Base-by-base conservation (phyloP, 164 flowering plant genomes). In the Pachysandra terminalis region DNA sequence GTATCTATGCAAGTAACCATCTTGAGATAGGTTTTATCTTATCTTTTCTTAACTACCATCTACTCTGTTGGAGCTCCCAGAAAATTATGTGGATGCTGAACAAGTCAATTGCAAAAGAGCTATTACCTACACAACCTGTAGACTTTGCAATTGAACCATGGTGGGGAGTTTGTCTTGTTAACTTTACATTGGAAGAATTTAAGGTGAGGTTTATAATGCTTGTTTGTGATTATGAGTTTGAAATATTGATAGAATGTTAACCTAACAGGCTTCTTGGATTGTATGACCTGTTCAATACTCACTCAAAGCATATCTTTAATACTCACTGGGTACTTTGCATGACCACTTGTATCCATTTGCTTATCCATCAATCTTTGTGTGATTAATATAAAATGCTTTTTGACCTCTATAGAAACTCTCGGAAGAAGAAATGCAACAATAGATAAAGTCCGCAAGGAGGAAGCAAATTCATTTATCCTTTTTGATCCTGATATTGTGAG, bases 1-100 rank as follows among this genome's bases (percentile, higher is more conserved):
- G n/a, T 23, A 9, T 37, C 64, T 13, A 51, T 56, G 21, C 17
- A n/a, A 53, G n/a, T 56, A n/a, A 68, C 67, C 24, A 64, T 35
- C 15, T 26, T 58, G 61, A 51, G 10, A 66, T 69, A 19, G 37
- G 56, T 17, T 71, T 58, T 37, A 68, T 63, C 48, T 64, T 65
- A 40, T 32, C 55, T 75, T 63, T 28, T 79, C 68, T 74, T 77
- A 68, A 69, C 59, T 57, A 56, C 58, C 19, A 55, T 79, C 24
- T 40, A 40, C 77, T 70, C 27, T 61, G 61, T 75, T 78, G 76
- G 92, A 77, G 81, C 80, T 79, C 79, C 76, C 89, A 95, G 99
- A 95, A 95, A 89, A 89, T 95, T 59, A 95, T 92, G 99, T 95
- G 99, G 99, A 95, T 90, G 87, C 85, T 92, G 73, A 92, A 93